A percentile compares a stretch with the other conserved stretches of the same genome.
These are phyloP conservation scores for Pezizomycotina sp. DNA, from an alignment of 2,329 filamentous ascomycete species.

Conservation along the genomic window DNA sequence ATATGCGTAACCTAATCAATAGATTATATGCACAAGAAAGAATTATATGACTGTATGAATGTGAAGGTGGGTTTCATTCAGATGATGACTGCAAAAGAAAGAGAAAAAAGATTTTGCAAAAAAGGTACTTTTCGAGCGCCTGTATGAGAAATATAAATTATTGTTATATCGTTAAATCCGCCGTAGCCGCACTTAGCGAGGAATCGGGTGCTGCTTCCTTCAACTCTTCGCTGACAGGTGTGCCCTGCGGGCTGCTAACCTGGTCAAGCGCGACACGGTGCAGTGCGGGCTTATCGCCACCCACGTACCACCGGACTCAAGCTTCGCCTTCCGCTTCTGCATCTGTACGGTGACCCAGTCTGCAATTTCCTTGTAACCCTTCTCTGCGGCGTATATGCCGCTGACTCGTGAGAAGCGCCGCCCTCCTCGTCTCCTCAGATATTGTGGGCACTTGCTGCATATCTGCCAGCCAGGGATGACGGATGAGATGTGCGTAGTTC, in stretches of 20 bases:
- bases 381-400: constrained; percentile 30
- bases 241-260: constrained; percentile 42
- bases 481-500: constrained; percentile 77
- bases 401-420: constrained; percentile 30
- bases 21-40: too few relatives aligned
- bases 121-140: too few relatives aligned
- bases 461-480: constrained; percentile 71
- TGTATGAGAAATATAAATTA: too few relatives aligned
- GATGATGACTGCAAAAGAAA: too few relatives aligned
- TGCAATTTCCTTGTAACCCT: constrained; percentile 66
- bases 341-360: constrained; percentile 65
- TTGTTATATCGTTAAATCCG: too few relatives aligned
- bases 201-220: too few relatives aligned
- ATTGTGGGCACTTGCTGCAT: constrained; percentile 64
- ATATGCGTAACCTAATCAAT: too few relatives aligned
- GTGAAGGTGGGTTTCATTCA: too few relatives aligned
- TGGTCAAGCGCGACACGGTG: constrained; percentile 74
- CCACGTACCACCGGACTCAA: constrained; percentile 31
- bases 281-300: constrained; percentile 55
- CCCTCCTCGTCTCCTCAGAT: constrained; percentile 49
- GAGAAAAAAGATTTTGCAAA: too few relatives aligned
- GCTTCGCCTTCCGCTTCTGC: constrained; percentile 45
- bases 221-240: too few relatives aligned
- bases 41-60: too few relatives aligned
- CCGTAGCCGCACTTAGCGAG: too few relatives aligned